These are phyloP conservation scores for bread wheat (Triticum aestivum) DNA, from an alignment of 176 grass and related monocot species.

Conservation along the genomic window IWGSC_CS_RefSeq_v2.1 NC_057806.1:12982117-12982616, in stretches of 20 bases:
- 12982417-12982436: no score
- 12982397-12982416: not conserved
- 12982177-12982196: not conserved
- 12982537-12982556: not conserved
- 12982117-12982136: not conserved
- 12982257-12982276: not conserved
- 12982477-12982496: not conserved
- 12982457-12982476: not conserved
- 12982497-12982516: not conserved
- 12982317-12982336: not conserved
- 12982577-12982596: not conserved
- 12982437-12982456: not conserved
- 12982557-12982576: not conserved
- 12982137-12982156: not conserved
- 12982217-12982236: conserved; percentile 1
- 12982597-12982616: not conserved
- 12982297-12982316: not conserved
- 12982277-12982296: not conserved
- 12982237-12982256: not conserved
- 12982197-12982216: not conserved
- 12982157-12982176: not conserved
- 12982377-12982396: not conserved
- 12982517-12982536: not conserved
- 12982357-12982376: not conserved
- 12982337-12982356: not conserved